These are phyloP conservation scores for Vanrija sp. DNA, from an alignment of 1,284 basidiomycete species.

Conservation along the genomic window DNA sequence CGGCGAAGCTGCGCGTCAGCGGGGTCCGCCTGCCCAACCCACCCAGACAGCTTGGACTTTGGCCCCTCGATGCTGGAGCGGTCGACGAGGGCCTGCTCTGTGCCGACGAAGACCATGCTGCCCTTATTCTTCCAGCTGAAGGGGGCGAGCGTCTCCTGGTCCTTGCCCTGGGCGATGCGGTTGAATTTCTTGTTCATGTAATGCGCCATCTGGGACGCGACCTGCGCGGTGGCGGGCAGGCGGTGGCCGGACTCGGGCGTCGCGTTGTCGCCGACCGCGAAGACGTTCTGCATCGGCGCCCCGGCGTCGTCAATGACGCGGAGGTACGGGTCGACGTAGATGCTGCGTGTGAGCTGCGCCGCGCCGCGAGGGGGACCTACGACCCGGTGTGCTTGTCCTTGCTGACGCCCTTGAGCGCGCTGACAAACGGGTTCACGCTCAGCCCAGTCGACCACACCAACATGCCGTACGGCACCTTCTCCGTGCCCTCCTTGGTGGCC, in stretches of 20 bases:
- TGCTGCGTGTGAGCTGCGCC: constrained; percentile 37
- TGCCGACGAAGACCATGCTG: constrained; percentile 74
- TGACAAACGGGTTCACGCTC: constrained; percentile 70
- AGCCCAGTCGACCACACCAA: constrained; percentile 84
- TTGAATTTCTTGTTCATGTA: constrained; percentile 69
- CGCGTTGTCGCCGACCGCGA: constrained; percentile 76
- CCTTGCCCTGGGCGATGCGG: constrained; percentile 54
- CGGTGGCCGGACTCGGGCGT: constrained; percentile 57
- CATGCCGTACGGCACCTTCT: constrained; percentile 64
- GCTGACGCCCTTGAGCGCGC: constrained; percentile 58
- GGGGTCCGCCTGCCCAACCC: background rate
- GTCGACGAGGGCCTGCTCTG: constrained; percentile 72
- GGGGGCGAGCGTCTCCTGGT: constrained; percentile 43
- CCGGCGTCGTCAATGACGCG: constrained; percentile 59
- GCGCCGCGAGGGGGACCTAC: constrained; percentile 45
- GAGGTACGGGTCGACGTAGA: constrained; percentile 62
- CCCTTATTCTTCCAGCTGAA: constrained; percentile 71
- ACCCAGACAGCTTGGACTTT: constrained; percentile 62
- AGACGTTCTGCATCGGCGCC: constrained; percentile 65
- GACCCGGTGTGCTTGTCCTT: constrained; percentile 63
- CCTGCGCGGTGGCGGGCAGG: constrained; percentile 81
- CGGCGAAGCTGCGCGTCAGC: constrained; percentile 13
- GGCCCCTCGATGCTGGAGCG: constrained; percentile 59
- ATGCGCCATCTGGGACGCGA: constrained; percentile 74
- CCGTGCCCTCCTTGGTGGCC: constrained; percentile 29